phyloP scores from a whole-genome alignment of 2,329 filamentous ascomycete species.

The Exserohilum rostratum region DNA sequence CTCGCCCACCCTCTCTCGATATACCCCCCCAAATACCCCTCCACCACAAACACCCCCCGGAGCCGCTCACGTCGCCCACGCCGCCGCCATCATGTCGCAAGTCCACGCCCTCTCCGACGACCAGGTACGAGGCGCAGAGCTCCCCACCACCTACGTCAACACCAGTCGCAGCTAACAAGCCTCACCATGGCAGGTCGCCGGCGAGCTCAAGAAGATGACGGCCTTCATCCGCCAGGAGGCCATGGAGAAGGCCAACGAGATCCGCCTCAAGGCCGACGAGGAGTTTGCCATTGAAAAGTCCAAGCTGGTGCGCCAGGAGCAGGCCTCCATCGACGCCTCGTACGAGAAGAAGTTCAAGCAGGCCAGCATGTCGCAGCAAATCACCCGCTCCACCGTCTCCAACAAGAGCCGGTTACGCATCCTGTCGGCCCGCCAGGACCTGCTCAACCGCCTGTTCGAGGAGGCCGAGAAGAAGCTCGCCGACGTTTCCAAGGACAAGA shows the following conservation, averaged over 20 bases:
- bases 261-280: conserved; percentile 97
- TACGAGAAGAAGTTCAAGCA: conserved; percentile 99
- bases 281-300: conserved; percentile 99
- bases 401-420: conserved; percentile 96
- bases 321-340: conserved; percentile 83
- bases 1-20: conserved; percentile 8
- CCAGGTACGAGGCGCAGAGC: conserved; percentile 67
- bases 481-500: conserved; percentile 69
- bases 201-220: conserved; percentile 99
- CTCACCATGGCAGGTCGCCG: conserved; percentile 72
- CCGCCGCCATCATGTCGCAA: conserved; percentile 78
- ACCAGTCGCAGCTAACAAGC: conserved; percentile 34
- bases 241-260: conserved; percentile 94
- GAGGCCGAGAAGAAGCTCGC: conserved; percentile 74
- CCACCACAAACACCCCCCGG: neutral
- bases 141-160: conserved; percentile 34
- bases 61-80: conserved; percentile 8
- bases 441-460: conserved; percentile 90
- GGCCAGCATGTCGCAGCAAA: conserved; percentile 97
- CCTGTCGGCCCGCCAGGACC: conserved; percentile 82
- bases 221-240: conserved; percentile 99
- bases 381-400: conserved; percentile 91
- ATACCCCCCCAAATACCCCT: conserved; percentile 4
- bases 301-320: conserved; percentile 96
- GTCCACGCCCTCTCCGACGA: conserved; percentile 95